A percentile compares a stretch with the other conserved stretches of the same genome.
phyloP scores from a whole-genome alignment of 805 yeast genomes.

The Kazachstania africana region DNA sequence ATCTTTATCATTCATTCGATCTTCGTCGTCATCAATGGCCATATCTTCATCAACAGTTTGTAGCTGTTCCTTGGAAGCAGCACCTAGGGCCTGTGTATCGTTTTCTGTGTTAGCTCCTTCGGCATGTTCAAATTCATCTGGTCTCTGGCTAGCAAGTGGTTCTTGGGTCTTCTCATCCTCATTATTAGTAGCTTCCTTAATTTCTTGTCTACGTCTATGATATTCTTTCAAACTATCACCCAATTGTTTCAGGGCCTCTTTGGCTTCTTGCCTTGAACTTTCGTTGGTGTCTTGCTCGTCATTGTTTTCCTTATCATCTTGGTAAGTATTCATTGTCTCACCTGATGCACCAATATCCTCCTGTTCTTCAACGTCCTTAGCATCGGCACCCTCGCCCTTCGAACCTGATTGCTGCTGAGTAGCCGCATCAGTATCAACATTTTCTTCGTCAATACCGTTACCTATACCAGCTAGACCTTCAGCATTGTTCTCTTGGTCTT shows the following conservation, averaged over 20 bases:
- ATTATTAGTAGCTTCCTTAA: slow-evolving; percentile 48
- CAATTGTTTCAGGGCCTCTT: slow-evolving; percentile 70
- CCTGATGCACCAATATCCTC: slow-evolving; percentile 64
- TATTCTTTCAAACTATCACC: slow-evolving; percentile 90
- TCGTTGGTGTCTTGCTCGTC: slow-evolving; percentile 34
- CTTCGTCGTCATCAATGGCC: slow-evolving; percentile 76
- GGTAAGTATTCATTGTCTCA: slow-evolving; percentile 34
- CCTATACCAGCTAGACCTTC: slow-evolving; percentile 47
- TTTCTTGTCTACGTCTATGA: slow-evolving; percentile 82
- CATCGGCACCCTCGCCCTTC: slow-evolving; percentile 53
- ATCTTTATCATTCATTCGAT: slow-evolving; percentile 19
- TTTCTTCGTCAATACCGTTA: slow-evolving; percentile 33
- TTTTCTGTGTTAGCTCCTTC: slow-evolving; percentile 67
- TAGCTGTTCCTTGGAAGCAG: slow-evolving; percentile 69
- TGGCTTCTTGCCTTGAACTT: slow-evolving; percentile 52
- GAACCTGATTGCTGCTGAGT: slow-evolving; percentile 49
- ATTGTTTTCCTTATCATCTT: slow-evolving; percentile 29
- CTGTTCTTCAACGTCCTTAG: slow-evolving; percentile 40
- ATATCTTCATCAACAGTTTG: slow-evolving; percentile 68
- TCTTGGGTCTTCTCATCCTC: slow-evolving; percentile 34
- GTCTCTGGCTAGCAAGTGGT: slow-evolving; percentile 50
- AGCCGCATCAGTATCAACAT: slow-evolving; percentile 45
- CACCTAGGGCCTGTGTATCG: slow-evolving; percentile 88
- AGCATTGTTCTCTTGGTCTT: slow-evolving; percentile 32
- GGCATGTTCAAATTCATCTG: slow-evolving; percentile 78